These are phyloP conservation scores for Backusella tarrabulga DNA, from an alignment of 192 early-diverging fungal species.

Conservation along the genomic window DNA sequence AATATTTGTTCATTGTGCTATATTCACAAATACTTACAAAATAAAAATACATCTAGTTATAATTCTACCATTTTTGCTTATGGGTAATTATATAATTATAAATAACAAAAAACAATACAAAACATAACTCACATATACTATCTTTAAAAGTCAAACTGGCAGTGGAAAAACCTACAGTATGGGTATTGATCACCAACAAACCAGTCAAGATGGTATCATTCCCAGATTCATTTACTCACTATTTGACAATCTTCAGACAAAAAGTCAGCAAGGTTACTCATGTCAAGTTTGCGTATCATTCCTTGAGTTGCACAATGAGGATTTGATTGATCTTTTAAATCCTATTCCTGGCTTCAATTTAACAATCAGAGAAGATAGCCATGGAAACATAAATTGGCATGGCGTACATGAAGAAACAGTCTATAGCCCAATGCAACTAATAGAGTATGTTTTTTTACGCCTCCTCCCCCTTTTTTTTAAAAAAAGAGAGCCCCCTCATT, in stretches of 20 bases:
- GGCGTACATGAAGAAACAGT: slow-evolving; percentile 82
- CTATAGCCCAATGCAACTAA: slow-evolving; percentile 57
- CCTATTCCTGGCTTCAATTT: slow-evolving; percentile 24
- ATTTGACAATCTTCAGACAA: slow-evolving; percentile 46
- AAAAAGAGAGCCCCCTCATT: background rate
- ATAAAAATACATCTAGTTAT: too few species aligned
- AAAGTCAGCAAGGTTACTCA: slow-evolving; percentile 28
- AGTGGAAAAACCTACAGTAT: slow-evolving; percentile 95
- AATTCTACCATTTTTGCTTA: slow-evolving; percentile 39
- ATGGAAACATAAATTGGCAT: slow-evolving; percentile 81
- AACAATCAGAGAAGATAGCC: slow-evolving; percentile 74
- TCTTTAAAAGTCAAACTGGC: slow-evolving; percentile 70
- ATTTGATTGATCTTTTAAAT: slow-evolving; percentile 84
- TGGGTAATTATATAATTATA: slow-evolving; percentile 46
- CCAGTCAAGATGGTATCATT: slow-evolving; percentile 51
- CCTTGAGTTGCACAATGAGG: slow-evolving; percentile 95
- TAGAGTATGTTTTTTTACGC: slow-evolving; percentile 37
- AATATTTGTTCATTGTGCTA: background rate
- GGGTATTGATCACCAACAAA: slow-evolving; percentile 66
- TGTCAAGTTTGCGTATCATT: slow-evolving; percentile 74
- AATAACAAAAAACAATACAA: background rate
- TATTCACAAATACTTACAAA: background rate
- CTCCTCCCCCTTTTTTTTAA: background rate
- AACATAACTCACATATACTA: background rate
- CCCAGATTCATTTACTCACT: slow-evolving; percentile 64